These are phyloP conservation scores for Aspergillus cavernicola DNA, from an alignment of 495 filamentous ascomycete genomes.

Conservation along the genomic window DNA sequence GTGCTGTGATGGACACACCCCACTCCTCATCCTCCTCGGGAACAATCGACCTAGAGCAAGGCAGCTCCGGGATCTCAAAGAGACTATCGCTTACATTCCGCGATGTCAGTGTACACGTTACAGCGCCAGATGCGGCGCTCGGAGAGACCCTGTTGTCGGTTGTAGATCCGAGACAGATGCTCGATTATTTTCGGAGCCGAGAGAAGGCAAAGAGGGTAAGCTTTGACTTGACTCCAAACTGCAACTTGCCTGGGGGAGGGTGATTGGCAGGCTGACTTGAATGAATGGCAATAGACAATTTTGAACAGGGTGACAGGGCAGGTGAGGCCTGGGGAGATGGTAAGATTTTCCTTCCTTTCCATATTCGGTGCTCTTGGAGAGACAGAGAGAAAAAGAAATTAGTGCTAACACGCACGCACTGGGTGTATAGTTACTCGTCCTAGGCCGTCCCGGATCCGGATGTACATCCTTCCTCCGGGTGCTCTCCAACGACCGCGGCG, in stretches of 20 bases:
- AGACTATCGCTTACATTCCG: slow-evolving; percentile 38
- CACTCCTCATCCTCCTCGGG: slow-evolving; percentile 34
- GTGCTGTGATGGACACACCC: slow-evolving; percentile 33
- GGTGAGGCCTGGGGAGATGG: slow-evolving; percentile 40
- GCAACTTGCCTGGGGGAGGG: no score
- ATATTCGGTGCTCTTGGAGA: no score
- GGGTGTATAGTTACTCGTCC: slow-evolving; percentile 32
- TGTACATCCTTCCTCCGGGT: slow-evolving; percentile 41
- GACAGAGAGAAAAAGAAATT: no score
- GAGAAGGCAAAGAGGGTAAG: slow-evolving; percentile 29
- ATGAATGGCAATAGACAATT: slow-evolving; percentile 24
- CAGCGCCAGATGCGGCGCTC: slow-evolving; percentile 39
- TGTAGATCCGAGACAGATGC: slow-evolving; percentile 31
- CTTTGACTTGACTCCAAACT: no score
- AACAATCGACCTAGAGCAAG: slow-evolving; percentile 32
- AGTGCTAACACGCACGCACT: background rate
- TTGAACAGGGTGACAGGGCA: slow-evolving; percentile 36
- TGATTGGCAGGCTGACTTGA: no score
- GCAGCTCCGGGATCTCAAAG: slow-evolving; percentile 23
- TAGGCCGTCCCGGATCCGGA: slow-evolving; percentile 42
- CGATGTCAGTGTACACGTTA: slow-evolving; percentile 33
- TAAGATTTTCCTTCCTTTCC: no score
- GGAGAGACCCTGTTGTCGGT: slow-evolving; percentile 34
- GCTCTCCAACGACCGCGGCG: slow-evolving; percentile 34
- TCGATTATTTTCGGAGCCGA: slow-evolving; percentile 17